These are phyloP conservation scores for Mimosa bimucronata DNA, from an alignment of 306 rosid species.

Conservation along the genomic window DNA sequence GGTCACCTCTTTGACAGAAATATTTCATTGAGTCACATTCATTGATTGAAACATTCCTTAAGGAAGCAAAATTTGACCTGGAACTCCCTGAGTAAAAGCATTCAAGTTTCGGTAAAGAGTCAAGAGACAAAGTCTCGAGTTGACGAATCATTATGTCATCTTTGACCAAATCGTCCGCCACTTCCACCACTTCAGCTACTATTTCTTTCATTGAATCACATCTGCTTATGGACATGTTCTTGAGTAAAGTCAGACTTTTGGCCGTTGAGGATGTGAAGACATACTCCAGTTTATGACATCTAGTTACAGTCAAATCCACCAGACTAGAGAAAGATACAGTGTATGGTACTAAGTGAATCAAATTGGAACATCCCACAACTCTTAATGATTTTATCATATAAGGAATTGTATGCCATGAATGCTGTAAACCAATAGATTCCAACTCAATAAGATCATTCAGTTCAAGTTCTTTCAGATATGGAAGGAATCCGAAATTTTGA, in stretches of 20 bases:
- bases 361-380: neutral
- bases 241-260: neutral
- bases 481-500: neutral
- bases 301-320: neutral
- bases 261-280: neutral
- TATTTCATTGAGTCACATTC: neutral
- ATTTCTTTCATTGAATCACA: neutral
- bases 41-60: slow-evolving; percentile 5
- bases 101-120: neutral
- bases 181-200: neutral
- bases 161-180: neutral
- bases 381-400: slow-evolving; percentile 7
- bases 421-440: slow-evolving; percentile 10
- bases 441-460: neutral
- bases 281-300: slow-evolving; percentile 12
- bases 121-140: neutral
- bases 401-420: slow-evolving; percentile 26
- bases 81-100: slow-evolving; percentile 35
- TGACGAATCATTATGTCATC: slow-evolving; percentile 3
- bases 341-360: slow-evolving; percentile 10
- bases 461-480: slow-evolving; percentile 7
- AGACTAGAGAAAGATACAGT: slow-evolving; percentile 1
- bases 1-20: neutral
- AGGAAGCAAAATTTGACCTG: slow-evolving; percentile 20
- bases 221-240: neutral